These are phyloP conservation scores for Yamadazyma blattariae DNA, from an alignment of 1,139 yeast genomes.

Conservation along the genomic window DNA sequence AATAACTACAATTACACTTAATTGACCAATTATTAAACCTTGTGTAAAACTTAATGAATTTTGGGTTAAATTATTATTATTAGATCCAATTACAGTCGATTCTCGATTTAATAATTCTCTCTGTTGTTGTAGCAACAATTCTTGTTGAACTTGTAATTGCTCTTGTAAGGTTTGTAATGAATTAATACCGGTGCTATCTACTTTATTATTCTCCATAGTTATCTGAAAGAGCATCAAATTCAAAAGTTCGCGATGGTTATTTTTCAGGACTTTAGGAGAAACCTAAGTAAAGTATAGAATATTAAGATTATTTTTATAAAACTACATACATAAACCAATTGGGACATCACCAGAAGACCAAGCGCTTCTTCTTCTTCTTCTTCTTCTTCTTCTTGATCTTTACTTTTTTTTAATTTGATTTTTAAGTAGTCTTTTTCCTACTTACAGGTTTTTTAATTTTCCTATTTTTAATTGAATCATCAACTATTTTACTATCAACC, in stretches of 20 bases:
- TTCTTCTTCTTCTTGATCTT: no score
- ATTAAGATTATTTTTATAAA: no score
- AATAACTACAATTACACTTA: slow-evolving; percentile 75
- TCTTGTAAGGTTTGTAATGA: slow-evolving; percentile 21
- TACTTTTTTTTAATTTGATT: no score
- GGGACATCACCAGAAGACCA: no score
- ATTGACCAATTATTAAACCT: slow-evolving; percentile 79
- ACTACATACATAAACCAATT: no score
- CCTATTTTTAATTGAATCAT: slow-evolving; percentile 7
- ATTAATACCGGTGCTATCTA: background rate
- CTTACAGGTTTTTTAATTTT: slow-evolving; percentile 16
- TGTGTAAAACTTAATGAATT: slow-evolving; percentile 67
- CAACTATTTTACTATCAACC: slow-evolving; percentile 4
- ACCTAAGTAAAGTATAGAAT: background rate
- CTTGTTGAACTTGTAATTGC: slow-evolving; percentile 32
- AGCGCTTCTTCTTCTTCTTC: no score
- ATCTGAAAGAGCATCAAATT: no score
- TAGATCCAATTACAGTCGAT: slow-evolving; percentile 4
- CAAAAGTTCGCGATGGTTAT: background rate
- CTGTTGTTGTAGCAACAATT: slow-evolving; percentile 29
- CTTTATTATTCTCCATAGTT: background rate
- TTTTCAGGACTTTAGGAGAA: background rate
- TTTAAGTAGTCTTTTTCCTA: slow-evolving; percentile 9
- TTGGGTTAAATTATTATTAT: slow-evolving; percentile 4
- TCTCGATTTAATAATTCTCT: slow-evolving; percentile 23